Evolutionary conservation across 1,284 basidiomycete genomes (phyloP).

Genomic region (Ustilago shanxiensis): DNA sequence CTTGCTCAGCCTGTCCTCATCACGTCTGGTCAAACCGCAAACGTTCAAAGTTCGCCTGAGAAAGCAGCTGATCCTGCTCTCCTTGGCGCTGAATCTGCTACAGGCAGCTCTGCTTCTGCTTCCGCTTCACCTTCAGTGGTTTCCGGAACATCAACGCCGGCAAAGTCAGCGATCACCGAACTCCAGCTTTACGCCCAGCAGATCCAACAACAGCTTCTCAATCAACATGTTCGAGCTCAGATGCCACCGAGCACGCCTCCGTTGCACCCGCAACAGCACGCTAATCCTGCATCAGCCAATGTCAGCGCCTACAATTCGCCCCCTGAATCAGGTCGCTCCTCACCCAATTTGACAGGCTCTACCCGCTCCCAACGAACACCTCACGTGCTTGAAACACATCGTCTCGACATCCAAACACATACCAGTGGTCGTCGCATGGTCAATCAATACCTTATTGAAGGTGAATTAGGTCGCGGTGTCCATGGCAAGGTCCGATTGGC

Average conservation of each 20-base stretch:
- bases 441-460: constrained; percentile 69
- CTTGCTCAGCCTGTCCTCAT: constrained; percentile 42
- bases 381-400: constrained; percentile 62
- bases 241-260: constrained; percentile 3
- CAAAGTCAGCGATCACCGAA: constrained; percentile 31
- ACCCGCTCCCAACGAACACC: constrained; percentile 28
- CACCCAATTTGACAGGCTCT: constrained; percentile 31
- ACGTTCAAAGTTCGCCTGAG: background rate
- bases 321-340: constrained; percentile 42
- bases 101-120: constrained; percentile 26
- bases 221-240: constrained; percentile 40
- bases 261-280: constrained; percentile 2
- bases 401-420: constrained; percentile 64
- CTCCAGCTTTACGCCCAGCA: constrained; percentile 47
- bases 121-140: constrained; percentile 35
- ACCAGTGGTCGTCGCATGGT: constrained; percentile 67
- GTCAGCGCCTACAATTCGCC: constrained; percentile 40
- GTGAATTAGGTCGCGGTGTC: constrained; percentile 67
- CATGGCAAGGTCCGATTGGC: constrained; percentile 68
- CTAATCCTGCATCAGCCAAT: constrained; percentile 23
- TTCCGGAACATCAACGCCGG: constrained; percentile 42
- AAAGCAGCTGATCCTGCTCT: constrained; percentile 14
- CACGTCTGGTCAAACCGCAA: constrained; percentile 11
- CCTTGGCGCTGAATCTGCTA: constrained; percentile 22
- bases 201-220: constrained; percentile 46